Evolutionary conservation across 1,284 basidiomycete genomes (phyloP).

Genomic region (Mycena citricolor): DNA sequence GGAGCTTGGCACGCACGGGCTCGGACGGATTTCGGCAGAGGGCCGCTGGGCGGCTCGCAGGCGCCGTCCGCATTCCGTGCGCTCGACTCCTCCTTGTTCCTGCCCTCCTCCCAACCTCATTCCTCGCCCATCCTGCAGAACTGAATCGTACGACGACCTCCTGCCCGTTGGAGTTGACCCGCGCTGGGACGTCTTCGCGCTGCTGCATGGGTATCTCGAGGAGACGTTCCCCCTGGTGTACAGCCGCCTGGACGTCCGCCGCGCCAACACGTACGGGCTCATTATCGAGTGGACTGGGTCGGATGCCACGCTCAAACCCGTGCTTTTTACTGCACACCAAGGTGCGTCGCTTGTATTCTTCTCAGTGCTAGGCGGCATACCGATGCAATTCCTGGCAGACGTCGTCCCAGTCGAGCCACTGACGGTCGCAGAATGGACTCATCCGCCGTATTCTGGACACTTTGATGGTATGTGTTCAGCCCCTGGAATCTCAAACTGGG

Average conservation of each 20-base stretch:
- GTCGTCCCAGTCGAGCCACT: slow-evolving; percentile 7
- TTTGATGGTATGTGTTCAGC: slow-evolving; percentile 44
- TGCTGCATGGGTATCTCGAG: slow-evolving; percentile 29
- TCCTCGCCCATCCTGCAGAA: neutral
- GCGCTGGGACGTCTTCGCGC: slow-evolving; percentile 29
- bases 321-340: slow-evolving; percentile 59
- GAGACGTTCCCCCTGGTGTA: slow-evolving; percentile 37
- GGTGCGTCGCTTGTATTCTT: slow-evolving; percentile 30
- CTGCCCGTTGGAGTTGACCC: slow-evolving; percentile 28
- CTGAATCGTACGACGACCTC: slow-evolving; percentile 25
- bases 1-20: neutral
- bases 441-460: slow-evolving; percentile 51
- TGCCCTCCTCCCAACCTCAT: neutral
- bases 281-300: slow-evolving; percentile 57
- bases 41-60: slow-evolving; percentile 14
- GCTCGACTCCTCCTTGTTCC: neutral
- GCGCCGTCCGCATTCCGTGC: slow-evolving; percentile 18
- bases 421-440: slow-evolving; percentile 40
- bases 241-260: slow-evolving; percentile 37
- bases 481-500: no score
- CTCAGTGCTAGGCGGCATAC: no score
- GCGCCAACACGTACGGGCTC: slow-evolving; percentile 51
- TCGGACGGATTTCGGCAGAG: slow-evolving; percentile 16
- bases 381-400: slow-evolving; percentile 2
- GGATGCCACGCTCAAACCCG: slow-evolving; percentile 49